Conservation (phyloP, 2,329 filamentous ascomycete species). For the Curvularia lunata region DNA sequence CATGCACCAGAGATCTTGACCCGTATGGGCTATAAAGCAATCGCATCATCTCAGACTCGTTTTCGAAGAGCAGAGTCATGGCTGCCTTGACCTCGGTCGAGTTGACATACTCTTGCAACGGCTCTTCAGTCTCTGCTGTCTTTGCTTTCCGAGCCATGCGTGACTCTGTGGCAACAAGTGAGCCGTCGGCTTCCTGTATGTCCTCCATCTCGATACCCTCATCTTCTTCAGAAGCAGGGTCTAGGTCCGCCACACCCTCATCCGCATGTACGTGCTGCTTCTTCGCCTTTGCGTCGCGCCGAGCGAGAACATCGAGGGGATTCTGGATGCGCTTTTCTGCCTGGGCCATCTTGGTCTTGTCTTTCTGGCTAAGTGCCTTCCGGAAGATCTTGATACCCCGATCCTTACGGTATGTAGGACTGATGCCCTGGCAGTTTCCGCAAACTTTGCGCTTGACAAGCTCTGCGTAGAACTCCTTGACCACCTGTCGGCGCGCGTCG, state of each 20-base stretch:
- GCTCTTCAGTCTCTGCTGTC: slow-evolving; percentile 40
- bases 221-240: slow-evolving; percentile 52
- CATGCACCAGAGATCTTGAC: slow-evolving; percentile 59
- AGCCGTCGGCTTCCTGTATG: slow-evolving; percentile 53
- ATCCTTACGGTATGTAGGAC: slow-evolving; percentile 84
- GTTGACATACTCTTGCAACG: slow-evolving; percentile 75
- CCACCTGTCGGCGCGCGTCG: slow-evolving; percentile 74
- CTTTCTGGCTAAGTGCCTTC: slow-evolving; percentile 75
- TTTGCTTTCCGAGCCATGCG: slow-evolving; percentile 50
- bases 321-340: slow-evolving; percentile 71
- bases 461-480: slow-evolving; percentile 80
- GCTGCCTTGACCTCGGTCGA: slow-evolving; percentile 83
- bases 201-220: slow-evolving; percentile 45
- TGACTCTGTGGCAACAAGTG: slow-evolving; percentile 58
- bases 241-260: slow-evolving; percentile 73
- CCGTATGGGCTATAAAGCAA: slow-evolving; percentile 85
- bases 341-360: slow-evolving; percentile 77
- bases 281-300: slow-evolving; percentile 53
- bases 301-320: slow-evolving; percentile 67
- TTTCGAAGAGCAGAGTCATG: slow-evolving; percentile 79
- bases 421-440: slow-evolving; percentile 61
- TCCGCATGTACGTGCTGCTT: slow-evolving; percentile 62
- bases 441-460: slow-evolving; percentile 76
- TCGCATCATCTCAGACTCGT: slow-evolving; percentile 81
- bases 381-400: slow-evolving; percentile 93